Percentiles rank a stretch among this genome's conserved stretches.
phyloP scores from a whole-genome alignment of 2,329 filamentous ascomycete species.

The Talaromyces marneffei region DNA sequence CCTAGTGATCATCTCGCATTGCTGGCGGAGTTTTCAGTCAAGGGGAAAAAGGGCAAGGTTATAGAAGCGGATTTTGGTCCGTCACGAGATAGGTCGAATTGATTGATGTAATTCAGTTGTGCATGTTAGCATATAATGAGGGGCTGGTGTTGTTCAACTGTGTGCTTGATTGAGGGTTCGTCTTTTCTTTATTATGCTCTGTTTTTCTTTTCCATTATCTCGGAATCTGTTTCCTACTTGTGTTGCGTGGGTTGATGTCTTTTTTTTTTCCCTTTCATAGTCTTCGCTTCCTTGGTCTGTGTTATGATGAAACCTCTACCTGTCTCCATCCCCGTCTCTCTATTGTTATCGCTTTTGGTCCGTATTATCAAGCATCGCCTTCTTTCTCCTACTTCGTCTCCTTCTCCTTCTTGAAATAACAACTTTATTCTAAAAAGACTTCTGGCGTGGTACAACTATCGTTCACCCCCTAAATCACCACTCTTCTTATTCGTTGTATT shows the following conservation, averaged over 20 bases:
- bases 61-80: slow-evolving; percentile 59
- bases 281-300: slow-evolving; percentile 20
- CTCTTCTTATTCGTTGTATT: slow-evolving; percentile 4
- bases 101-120: slow-evolving; percentile 27
- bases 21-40: slow-evolving; percentile 83
- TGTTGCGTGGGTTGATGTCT: slow-evolving; percentile 13
- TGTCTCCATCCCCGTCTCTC: background rate
- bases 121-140: slow-evolving; percentile 33
- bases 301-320: slow-evolving; percentile 15
- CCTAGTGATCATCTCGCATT: slow-evolving; percentile 88
- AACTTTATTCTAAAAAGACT: background rate
- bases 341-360: slow-evolving; percentile 7
- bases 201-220: slow-evolving; percentile 27
- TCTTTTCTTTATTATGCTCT: slow-evolving; percentile 30
- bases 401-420: slow-evolving; percentile 1
- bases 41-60: slow-evolving; percentile 73
- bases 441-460: slow-evolving; percentile 9
- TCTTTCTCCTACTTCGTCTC: background rate
- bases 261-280: slow-evolving; percentile 4
- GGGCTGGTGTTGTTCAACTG: slow-evolving; percentile 33
- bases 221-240: slow-evolving; percentile 34
- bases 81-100: slow-evolving; percentile 29
- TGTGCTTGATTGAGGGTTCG: slow-evolving; percentile 21
- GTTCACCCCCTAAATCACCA: background rate
- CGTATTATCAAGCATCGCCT: slow-evolving; percentile 5